phyloP scores from a whole-genome alignment of 306 rosid species.

The Ceratonia siliqua region DNA sequence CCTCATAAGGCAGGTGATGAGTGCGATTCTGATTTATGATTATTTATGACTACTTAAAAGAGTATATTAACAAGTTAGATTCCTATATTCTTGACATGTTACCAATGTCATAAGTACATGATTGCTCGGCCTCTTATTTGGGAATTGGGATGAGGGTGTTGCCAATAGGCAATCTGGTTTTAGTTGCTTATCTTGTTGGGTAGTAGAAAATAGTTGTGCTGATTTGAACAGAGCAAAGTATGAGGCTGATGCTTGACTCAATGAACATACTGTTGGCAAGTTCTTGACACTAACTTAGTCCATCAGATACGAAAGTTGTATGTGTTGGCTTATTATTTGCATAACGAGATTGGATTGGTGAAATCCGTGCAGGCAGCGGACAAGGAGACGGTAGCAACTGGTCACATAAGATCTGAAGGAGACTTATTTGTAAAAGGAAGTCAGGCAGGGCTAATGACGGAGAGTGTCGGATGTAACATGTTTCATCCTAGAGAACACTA shows the following conservation, averaged over 20 bases:
- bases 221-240: background rate
- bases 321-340: background rate
- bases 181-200: background rate
- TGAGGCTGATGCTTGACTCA: background rate
- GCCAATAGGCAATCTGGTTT: background rate
- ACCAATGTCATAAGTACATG: background rate
- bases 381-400: constrained; percentile 58
- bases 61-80: background rate
- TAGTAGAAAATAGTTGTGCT: background rate
- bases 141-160: background rate
- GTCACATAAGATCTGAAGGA: constrained; percentile 79
- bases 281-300: background rate
- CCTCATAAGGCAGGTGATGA: too few relatives aligned
- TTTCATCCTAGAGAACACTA: constrained; percentile 80
- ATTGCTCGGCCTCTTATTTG: background rate
- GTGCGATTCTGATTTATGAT: too few relatives aligned
- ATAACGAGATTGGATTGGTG: constrained; percentile 20
- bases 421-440: constrained; percentile 75
- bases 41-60: too few relatives aligned
- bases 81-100: background rate
- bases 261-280: background rate
- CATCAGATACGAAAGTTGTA: background rate
- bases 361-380: constrained; percentile 69
- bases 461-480: constrained; percentile 21
- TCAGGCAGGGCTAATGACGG: constrained; percentile 59